Base-by-base conservation (phyloP, 495 filamentous ascomycete genomes). In the Evernia prunastri region DNA sequence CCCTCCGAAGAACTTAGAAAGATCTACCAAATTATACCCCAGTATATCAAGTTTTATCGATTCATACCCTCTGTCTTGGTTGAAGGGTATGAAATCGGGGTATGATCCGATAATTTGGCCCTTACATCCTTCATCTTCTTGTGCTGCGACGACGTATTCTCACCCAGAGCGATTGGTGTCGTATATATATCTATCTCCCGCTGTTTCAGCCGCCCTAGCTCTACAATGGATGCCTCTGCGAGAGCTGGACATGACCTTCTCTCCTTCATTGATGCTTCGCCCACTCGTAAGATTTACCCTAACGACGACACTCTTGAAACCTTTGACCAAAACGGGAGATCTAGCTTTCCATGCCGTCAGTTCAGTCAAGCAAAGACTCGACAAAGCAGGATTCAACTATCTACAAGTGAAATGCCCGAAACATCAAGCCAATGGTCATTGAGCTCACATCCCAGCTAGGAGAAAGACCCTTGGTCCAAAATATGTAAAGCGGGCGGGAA, bases 331-430 rank as follows among this genome's bases (percentile, higher is more conserved):
- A n/a, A n/a, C n/a, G n/a, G n/a, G 43, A 23, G n/a, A 23, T 59
- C 31, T 61, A 98, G 94, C 94, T 61, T 97, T 96, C 79, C 94
- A 97, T 78, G 95, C 92, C 51, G 92, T 97, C 60, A 82, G 85
- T 64, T 89, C 86, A 17, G 82, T 89, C 63, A 89, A 90, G 68
- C 74, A 84, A 63, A 85, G 87, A 56, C 82, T 97, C 17, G 81
- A 84, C 54, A 83, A 86, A 58, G 93, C 91, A 61, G 92, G 92
- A 47, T 98, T 97, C 80, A 78, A 82, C 69, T 84, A 87, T 69
- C 89, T 98, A 76, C 88, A 84, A 77, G 87, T 88, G n/a, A 75
- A 27, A 71, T 70, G 15, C 42, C 15, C 25, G 15, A 17, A 53
- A 31, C 49, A 27, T 53, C 15, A 31, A 18, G 49, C 49, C 49